Base-by-base conservation (phyloP, 2,329 filamentous ascomycete genomes). In the Stagonosporopsis cucurbitacearum region DNA sequence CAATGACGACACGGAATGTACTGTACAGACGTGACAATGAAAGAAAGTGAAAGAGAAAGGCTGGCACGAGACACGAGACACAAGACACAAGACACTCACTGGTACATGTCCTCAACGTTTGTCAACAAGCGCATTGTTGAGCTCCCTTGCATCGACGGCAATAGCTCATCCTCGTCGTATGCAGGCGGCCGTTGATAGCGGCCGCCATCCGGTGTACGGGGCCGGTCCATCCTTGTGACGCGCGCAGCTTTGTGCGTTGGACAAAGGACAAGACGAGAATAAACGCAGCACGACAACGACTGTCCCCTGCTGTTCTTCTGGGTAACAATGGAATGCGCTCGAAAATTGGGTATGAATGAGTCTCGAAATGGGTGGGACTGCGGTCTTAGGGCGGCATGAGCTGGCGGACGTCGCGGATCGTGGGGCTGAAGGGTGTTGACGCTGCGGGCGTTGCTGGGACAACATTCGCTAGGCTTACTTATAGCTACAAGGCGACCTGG, bases 101-200 rank as follows among this genome's bases (percentile, higher is more conserved):
- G 71, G 49, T 68, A 67, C 59, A 67, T 69, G 43, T 79, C 77
- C 49, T 81, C 78, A 36, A 67, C 71, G 60, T 77, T 77, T 60
- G 79, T 80, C 73, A 82, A 75, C 68, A 82, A 72, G 56, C 80
- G 78, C 80, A 82, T 81, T 41, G 78, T 79, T 51, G 79, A 74
- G 52, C 77, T 77, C 67, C 75, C 72, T 64, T 75, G 75, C 52
- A 65, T 62, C 43, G 70, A 64, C 30, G 67, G 69, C 28, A 71
- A 69, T 17, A 70, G 66, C 42, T 64, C 67, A 45, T 76, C 72
- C 41, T 81, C 77, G 58, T 78, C 76, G 51, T 81, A 82, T 64
- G 76, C 72, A 58, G 80, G 79, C 43, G 79, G 79, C 41, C 73
- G 72, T 43, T 69, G 67, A 62, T 79, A 79, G 56, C 66, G 70